Evolutionary conservation across 495 filamentous ascomycete species (phyloP).

Genomic region (Penicillium subrubescens): DNA sequence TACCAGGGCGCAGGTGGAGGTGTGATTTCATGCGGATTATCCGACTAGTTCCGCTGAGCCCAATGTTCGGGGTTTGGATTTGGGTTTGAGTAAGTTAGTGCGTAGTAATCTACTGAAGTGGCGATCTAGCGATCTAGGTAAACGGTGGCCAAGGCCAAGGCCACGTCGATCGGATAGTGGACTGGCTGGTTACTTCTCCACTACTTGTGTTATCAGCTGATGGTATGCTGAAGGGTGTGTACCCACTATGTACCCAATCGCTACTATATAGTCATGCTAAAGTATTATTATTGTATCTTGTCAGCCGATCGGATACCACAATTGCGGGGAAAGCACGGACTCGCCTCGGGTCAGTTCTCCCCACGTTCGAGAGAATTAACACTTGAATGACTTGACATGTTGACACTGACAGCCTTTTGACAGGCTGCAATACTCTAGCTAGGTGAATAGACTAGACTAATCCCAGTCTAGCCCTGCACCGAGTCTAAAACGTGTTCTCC

Average conservation of each 20-base stretch:
- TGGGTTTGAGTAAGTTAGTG: no score
- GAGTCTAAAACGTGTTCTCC: neutral
- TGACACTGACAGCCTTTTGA: neutral
- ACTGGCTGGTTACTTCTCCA: neutral
- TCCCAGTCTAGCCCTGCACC: neutral
- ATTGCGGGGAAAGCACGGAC: slow-evolving; percentile 27
- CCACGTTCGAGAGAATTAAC: slow-evolving; percentile 9
- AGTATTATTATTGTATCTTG: neutral
- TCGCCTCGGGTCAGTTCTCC: slow-evolving; percentile 7
- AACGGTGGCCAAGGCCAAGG: no score
- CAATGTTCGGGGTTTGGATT: neutral
- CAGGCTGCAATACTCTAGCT: no score
- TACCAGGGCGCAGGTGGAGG: no score
- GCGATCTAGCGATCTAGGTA: no score
- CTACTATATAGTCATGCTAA: no score
- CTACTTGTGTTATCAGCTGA: neutral
- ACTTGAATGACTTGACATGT: neutral
- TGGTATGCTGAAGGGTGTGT: neutral
- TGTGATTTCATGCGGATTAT: neutral
- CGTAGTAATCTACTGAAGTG: no score
- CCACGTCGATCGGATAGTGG: neutral
- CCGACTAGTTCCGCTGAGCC: neutral
- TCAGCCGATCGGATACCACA: neutral
- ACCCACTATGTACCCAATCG: neutral
- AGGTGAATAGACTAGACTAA: no score